These are phyloP conservation scores for Eustoma russellianum DNA, from an alignment of 257 asterid species.

Conservation along the genomic window DNA sequence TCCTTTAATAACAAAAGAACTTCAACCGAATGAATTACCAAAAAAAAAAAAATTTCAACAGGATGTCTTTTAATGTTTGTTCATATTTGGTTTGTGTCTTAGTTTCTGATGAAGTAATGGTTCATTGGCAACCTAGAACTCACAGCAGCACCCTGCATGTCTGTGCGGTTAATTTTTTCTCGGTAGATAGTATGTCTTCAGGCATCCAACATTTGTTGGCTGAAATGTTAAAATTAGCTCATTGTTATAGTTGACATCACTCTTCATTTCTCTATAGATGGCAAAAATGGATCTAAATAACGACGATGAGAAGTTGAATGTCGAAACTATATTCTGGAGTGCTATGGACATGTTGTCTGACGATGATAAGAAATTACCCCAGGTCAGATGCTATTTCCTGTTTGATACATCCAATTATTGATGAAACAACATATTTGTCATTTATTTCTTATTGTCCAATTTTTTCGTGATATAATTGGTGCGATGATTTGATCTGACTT, in stretches of 20 bases:
- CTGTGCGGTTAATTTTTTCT: too few species aligned
- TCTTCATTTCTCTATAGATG: conserved; percentile 45
- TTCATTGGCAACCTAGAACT: too few species aligned
- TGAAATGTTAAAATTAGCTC: too few species aligned
- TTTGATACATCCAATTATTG: conserved; percentile 2
- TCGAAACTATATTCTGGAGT: conserved; percentile 94
- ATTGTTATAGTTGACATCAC: not conserved
- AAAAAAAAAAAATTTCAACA: too few species aligned
- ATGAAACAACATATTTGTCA: conserved; percentile 7
- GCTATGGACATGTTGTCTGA: conserved; percentile 99
- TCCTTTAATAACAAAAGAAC: not conserved
- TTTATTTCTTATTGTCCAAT: not conserved
- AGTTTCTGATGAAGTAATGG: too few species aligned
- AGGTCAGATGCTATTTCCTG: conserved; percentile 32
- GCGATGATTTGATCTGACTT: not conserved
- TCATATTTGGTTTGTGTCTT: not conserved
- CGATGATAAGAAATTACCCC: conserved; percentile 93
- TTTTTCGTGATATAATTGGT: not conserved
- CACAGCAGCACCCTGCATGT: too few species aligned
- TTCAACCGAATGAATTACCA: too few species aligned
- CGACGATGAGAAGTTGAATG: conserved; percentile 82
- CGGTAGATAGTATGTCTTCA: too few species aligned
- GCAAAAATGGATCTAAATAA: conserved; percentile 83
- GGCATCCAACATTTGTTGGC: too few species aligned
- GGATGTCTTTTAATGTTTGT: not conserved